Percentiles rank a stretch among this genome's conserved stretches.
Evolutionary conservation across 2,329 filamentous ascomycete genomes (phyloP).

Genomic region (Trichophyton benhamiae): DNA sequence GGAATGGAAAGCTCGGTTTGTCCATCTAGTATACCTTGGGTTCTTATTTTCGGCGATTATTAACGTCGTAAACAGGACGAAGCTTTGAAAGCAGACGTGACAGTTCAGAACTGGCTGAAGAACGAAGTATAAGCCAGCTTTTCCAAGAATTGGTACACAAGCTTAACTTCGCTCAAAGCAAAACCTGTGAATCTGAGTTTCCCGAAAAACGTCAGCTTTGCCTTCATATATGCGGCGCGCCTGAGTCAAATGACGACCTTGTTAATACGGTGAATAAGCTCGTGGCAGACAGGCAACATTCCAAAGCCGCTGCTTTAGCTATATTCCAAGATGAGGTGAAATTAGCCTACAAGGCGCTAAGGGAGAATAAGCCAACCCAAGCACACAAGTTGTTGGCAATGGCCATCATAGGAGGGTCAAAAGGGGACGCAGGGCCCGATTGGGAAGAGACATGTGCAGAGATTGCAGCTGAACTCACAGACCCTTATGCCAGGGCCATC

Average conservation of each 20-base stretch:
- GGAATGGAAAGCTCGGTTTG: conserved; percentile 44
- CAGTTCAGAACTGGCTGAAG: conserved; percentile 17
- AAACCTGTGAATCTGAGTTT: conserved; percentile 40
- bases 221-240: conserved; percentile 47
- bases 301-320: conserved; percentile 51
- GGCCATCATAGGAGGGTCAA: conserved; percentile 36
- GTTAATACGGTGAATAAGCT: conserved; percentile 40
- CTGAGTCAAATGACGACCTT: conserved; percentile 40
- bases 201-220: conserved; percentile 48
- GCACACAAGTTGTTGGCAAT: conserved; percentile 46
- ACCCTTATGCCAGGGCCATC: conserved; percentile 50
- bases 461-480: conserved; percentile 49
- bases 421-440: conserved; percentile 40
- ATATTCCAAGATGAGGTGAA: conserved; percentile 49
- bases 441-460: conserved; percentile 51
- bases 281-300: conserved; percentile 42
- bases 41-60: conserved; percentile 3
- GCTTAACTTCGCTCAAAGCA: conserved; percentile 41
- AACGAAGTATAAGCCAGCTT: conserved; percentile 24
- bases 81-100: conserved; percentile 24
- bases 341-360: conserved; percentile 45
- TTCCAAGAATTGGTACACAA: conserved; percentile 41
- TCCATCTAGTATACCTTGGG: neutral
- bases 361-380: conserved; percentile 41
- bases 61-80: conserved; percentile 18